phyloP scores from a whole-genome alignment of 345 rosid genomes.

The Sisymbrium altissimum region DNA sequence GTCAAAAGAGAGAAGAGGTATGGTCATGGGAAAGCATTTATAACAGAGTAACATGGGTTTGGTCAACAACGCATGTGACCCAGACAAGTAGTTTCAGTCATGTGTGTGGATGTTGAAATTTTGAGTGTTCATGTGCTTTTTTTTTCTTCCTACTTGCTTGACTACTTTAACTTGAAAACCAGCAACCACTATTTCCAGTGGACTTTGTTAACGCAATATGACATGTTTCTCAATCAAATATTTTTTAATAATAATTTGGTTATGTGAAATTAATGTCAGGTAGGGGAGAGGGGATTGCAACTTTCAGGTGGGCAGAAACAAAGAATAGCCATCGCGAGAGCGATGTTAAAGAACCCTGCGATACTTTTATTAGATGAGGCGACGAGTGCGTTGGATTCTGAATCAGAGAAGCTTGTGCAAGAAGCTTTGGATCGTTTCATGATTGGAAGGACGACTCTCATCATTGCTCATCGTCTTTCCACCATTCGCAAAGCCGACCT shows the following conservation, averaged over 20 bases:
- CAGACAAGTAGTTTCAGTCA: conserved; percentile 34
- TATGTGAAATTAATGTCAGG: conserved; percentile 55
- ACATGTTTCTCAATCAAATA: background rate
- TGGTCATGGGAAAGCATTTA: conserved; percentile 48
- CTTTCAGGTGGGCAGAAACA: conserved; percentile 99
- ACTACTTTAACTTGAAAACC: background rate
- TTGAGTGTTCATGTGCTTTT: conserved; percentile 17
- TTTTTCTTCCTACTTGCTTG: background rate
- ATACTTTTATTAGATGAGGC: conserved; percentile 92
- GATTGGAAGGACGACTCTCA: conserved; percentile 97
- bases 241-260: background rate
- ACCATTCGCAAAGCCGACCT: conserved; percentile 97
- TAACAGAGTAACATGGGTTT: conserved; percentile 65
- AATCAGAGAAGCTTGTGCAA: conserved; percentile 95
- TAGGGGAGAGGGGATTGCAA: conserved; percentile 95
- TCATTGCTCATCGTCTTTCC: conserved; percentile 95
- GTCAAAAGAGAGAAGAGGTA: conserved; percentile 44
- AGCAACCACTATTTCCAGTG: conserved; percentile 1
- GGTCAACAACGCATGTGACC: conserved; percentile 70
- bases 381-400: conserved; percentile 94
- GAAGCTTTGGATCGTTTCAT: conserved; percentile 96
- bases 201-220: background rate
- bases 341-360: conserved; percentile 96
- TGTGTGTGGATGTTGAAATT: conserved; percentile 32
- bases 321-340: conserved; percentile 94